These are phyloP conservation scores for Diaporthe vexans DNA, from an alignment of 2,329 filamentous ascomycete genomes.

Conservation along the genomic window DNA sequence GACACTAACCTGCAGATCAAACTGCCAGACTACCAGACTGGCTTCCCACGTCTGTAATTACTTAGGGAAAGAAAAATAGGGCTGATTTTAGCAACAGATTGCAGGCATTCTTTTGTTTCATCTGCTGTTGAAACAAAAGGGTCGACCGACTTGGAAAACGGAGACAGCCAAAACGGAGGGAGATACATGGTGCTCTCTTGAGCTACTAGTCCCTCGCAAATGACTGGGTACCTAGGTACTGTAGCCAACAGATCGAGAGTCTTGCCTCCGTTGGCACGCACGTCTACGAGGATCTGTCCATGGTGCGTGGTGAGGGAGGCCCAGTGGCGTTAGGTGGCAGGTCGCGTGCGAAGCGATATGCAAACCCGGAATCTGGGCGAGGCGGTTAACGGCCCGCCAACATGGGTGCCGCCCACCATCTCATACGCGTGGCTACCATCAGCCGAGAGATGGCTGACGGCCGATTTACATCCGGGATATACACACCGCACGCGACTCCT, in stretches of 20 bases:
- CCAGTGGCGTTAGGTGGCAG: neutral
- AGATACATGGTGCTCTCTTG: neutral
- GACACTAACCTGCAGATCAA: slow-evolving; percentile 31
- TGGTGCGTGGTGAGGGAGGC: neutral
- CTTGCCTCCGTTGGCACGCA: neutral
- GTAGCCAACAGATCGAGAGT: neutral
- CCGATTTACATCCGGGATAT: neutral
- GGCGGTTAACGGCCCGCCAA: slow-evolving; percentile 21
- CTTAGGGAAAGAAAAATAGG: neutral
- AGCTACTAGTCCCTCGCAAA: neutral
- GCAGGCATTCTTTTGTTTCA: slow-evolving; percentile 9
- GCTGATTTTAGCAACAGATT: slow-evolving; percentile 19
- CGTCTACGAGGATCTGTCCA: neutral
- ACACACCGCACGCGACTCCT: neutral
- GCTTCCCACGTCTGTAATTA: neutral
- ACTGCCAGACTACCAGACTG: slow-evolving; percentile 8
- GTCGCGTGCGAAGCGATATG: slow-evolving; percentile 21
- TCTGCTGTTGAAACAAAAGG: slow-evolving; percentile 2
- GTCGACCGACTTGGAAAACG: neutral
- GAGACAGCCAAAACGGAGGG: slow-evolving; percentile 1
- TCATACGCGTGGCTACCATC: neutral
- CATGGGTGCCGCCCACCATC: slow-evolving; percentile 25
- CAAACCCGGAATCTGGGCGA: neutral
- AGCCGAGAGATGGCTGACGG: neutral
- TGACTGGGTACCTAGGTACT: too few relatives aligned